Percentiles rank a stretch among this genome's conserved stretches.
Conservation (phyloP, 2,329 filamentous ascomycete genomes). For the Aspergillus aculeatus region DNA sequence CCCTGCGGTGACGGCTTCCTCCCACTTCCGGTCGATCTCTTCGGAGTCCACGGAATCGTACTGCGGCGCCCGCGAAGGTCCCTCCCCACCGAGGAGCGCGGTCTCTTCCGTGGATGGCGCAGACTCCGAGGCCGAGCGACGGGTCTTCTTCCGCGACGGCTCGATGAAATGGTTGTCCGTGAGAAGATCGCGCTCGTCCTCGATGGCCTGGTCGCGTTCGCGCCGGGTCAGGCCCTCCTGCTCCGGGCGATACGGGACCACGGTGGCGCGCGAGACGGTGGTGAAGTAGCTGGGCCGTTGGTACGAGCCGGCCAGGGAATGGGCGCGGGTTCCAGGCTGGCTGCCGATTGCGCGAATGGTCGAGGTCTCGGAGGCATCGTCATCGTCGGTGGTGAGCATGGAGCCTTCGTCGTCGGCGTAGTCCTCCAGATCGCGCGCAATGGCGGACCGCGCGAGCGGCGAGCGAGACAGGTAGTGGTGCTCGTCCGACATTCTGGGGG, state of each 20-base stretch:
- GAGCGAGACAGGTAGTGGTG: conserved; percentile 57
- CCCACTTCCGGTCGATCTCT: conserved; percentile 72
- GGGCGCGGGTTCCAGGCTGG: conserved; percentile 35
- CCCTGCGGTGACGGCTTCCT: conserved; percentile 77
- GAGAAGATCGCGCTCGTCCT: conserved; percentile 59
- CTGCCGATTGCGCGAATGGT: conserved; percentile 44
- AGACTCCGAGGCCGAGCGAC: conserved; percentile 11
- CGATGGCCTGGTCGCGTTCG: conserved; percentile 54
- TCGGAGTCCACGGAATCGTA: conserved; percentile 50
- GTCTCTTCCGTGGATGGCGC: conserved; percentile 45
- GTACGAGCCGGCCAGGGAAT: conserved; percentile 65
- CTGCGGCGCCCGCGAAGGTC: conserved; percentile 42
- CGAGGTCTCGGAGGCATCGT: conserved; percentile 40
- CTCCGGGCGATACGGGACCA: conserved; percentile 55
- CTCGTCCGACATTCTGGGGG: conserved; percentile 28
- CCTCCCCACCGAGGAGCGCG: conserved; percentile 44
- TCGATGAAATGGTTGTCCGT: conserved; percentile 59
- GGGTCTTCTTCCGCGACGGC: conserved; percentile 3
- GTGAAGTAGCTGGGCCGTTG: conserved; percentile 75
- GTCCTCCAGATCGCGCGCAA: conserved; percentile 66
- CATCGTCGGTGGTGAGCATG: conserved; percentile 36
- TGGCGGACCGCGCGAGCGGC: conserved; percentile 64
- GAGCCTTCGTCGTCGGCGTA: conserved; percentile 57
- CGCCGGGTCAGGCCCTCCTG: conserved; percentile 50
- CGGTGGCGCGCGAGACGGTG: conserved; percentile 66